Evolutionary conservation across 768 basidiomycete genomes (phyloP).

Genomic region (Hemileccinum impolitum): DNA sequence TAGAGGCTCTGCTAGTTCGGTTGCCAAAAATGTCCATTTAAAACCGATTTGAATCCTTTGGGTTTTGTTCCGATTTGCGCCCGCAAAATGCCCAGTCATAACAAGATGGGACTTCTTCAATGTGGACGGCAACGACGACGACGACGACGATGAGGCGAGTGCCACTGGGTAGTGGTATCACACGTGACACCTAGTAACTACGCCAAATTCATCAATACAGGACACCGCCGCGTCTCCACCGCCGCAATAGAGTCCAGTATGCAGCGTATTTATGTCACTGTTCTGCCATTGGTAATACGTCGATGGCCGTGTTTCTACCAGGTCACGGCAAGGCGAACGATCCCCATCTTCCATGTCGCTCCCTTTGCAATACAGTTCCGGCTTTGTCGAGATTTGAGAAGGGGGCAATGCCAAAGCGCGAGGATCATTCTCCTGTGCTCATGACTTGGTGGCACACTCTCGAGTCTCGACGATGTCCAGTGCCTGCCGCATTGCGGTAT

Average conservation of each 20-base stretch:
- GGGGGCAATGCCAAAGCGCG: neutral
- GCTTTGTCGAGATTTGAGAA: neutral
- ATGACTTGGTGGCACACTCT: neutral
- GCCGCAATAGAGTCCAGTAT: neutral
- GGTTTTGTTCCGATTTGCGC: neutral
- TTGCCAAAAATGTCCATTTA: neutral
- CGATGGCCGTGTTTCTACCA: slow-evolving; percentile 2
- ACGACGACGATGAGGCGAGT: no score
- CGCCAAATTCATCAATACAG: slow-evolving; percentile 6
- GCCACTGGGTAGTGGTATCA: slow-evolving; percentile 2
- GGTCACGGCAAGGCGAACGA: neutral
- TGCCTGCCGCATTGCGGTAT: neutral
- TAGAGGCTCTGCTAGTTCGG: no score
- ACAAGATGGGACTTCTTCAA: neutral
- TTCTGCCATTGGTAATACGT: neutral
- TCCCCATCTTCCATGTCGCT: neutral
- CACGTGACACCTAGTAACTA: neutral
- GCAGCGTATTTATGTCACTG: neutral
- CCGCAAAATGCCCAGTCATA: neutral
- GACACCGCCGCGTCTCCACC: slow-evolving; percentile 5
- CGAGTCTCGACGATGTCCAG: slow-evolving; percentile 5
- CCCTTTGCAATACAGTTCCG: neutral
- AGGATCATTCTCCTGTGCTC: neutral
- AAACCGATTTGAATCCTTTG: neutral
- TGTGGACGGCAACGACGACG: neutral